Conservation (phyloP, 2,329 filamentous ascomycete species). For the Byssoonygena ceratinophila region DNA sequence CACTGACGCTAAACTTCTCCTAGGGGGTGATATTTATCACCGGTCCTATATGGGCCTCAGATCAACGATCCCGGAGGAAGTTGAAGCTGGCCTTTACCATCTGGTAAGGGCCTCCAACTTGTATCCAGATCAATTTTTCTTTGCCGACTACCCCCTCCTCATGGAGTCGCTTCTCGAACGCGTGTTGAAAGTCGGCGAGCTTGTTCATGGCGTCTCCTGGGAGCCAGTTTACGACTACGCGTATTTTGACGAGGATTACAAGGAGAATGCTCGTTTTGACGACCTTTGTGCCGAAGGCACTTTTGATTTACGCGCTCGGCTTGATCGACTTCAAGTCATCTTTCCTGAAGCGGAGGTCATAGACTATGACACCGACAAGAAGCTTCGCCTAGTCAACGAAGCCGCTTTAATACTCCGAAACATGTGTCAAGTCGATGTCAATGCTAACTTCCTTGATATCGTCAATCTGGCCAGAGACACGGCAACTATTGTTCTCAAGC, state of each 20-base stretch:
- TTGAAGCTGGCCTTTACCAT: constrained; percentile 87
- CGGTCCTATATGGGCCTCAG: constrained; percentile 74
- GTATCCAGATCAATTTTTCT: constrained; percentile 88
- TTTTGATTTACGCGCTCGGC: constrained; percentile 59
- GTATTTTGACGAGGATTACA: constrained; percentile 34
- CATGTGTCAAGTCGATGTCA: constrained; percentile 88
- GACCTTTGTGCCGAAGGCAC: constrained; percentile 50
- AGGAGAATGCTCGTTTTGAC: constrained; percentile 40
- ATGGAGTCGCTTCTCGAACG: constrained; percentile 83
- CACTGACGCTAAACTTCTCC: no score
- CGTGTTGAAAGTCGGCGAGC: constrained; percentile 61
- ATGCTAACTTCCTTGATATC: constrained; percentile 67
- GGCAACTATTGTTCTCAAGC: constrained; percentile 67
- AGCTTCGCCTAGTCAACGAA: constrained; percentile 68
- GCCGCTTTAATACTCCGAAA: constrained; percentile 82
- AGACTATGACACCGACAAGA: constrained; percentile 58
- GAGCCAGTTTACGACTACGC: constrained; percentile 58
- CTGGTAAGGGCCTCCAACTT: constrained; percentile 93
- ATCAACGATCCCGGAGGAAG: constrained; percentile 67
- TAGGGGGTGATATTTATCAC: constrained; percentile 62
- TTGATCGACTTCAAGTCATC: constrained; percentile 51
- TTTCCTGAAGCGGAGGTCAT: constrained; percentile 57
- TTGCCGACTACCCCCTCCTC: constrained; percentile 79
- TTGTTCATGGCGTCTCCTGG: constrained; percentile 80
- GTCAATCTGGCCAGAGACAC: constrained; percentile 60